A percentile compares a stretch with the other conserved stretches of the same genome.
phyloP scores from a whole-genome alignment of 2,329 filamentous ascomycete species.

The Cercospora zeina region DNA sequence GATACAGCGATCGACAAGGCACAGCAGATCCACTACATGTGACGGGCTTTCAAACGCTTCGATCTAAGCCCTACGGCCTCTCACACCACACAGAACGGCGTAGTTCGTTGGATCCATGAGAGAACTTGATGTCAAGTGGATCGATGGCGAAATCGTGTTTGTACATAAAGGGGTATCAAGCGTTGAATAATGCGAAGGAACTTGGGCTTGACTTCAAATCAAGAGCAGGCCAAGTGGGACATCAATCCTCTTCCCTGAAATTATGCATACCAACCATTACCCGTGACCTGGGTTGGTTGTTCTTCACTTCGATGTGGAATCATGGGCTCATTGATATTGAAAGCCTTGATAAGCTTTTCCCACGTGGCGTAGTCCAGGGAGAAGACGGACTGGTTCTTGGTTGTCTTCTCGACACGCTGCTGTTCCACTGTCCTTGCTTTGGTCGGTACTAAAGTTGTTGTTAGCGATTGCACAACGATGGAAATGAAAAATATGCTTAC shows the following conservation, averaged over 20 bases:
- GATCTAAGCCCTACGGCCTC: too few relatives aligned
- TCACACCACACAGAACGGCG: too few relatives aligned
- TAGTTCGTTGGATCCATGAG: too few relatives aligned
- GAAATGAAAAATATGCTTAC: conserved; percentile 56
- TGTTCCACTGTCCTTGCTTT: conserved; percentile 53
- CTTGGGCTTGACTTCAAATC: neutral
- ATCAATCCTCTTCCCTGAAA: neutral
- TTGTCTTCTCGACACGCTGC: conserved; percentile 58
- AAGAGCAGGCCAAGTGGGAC: neutral
- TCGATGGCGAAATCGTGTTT: neutral
- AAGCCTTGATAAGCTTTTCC: conserved; percentile 73
- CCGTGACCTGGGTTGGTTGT: conserved; percentile 55
- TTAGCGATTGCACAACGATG: conserved; percentile 21
- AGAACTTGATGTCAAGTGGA: too few relatives aligned
- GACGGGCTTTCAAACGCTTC: too few relatives aligned
- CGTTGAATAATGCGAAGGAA: neutral
- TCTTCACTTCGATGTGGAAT: conserved; percentile 75
- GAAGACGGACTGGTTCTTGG: conserved; percentile 75
- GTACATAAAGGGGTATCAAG: neutral
- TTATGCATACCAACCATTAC: conserved; percentile 66
- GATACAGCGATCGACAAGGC: too few relatives aligned
- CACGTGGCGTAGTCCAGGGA: conserved; percentile 83
- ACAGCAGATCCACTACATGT: too few relatives aligned
- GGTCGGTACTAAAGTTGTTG: conserved; percentile 43
- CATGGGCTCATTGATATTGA: conserved; percentile 74